Evolutionary conservation across 2,329 filamentous ascomycete genomes (phyloP).

Genomic region (Pseudogymnoascus sp.): DNA sequence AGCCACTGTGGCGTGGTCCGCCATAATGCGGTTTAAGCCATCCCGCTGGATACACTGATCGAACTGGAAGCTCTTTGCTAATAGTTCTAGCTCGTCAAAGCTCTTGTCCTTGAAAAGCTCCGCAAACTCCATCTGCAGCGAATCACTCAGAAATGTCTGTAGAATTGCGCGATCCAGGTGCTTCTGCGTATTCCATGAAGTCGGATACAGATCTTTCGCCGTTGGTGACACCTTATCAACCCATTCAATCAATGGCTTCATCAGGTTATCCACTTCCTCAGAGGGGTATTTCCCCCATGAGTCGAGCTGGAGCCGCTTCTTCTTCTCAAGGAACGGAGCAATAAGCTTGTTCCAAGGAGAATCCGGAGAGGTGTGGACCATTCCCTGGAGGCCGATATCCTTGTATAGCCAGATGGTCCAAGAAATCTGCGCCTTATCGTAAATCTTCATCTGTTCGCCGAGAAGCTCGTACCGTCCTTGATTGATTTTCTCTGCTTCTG

Average conservation of each 20-base stretch:
- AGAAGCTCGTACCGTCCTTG: constrained; percentile 36
- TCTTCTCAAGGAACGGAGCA: constrained; percentile 45
- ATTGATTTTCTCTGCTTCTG: constrained; percentile 33
- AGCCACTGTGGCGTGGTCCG: constrained; percentile 11
- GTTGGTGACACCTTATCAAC: constrained; percentile 21
- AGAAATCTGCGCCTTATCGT: constrained; percentile 39
- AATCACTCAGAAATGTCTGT: constrained; percentile 14
- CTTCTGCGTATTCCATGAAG: constrained; percentile 21
- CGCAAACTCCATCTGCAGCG: constrained; percentile 39
- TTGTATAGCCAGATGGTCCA: constrained; percentile 55
- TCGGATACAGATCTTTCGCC: constrained; percentile 22
- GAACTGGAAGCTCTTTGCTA: constrained; percentile 42
- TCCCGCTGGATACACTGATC: constrained; percentile 46
- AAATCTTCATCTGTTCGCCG: constrained; percentile 40
- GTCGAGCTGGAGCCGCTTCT: constrained; percentile 43
- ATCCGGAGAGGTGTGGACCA: constrained; percentile 40
- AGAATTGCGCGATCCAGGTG: constrained; percentile 17
- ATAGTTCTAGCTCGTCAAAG: constrained; percentile 41
- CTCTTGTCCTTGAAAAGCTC: constrained; percentile 43
- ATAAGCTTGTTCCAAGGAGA: constrained; percentile 43
- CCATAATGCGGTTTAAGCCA: constrained; percentile 37
- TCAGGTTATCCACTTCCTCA: constrained; percentile 28
- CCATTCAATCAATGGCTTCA: constrained; percentile 26
- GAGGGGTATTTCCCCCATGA: constrained; percentile 40
- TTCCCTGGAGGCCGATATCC: constrained; percentile 46